Evolutionary conservation across 495 filamentous ascomycete species (phyloP).

Genomic region (Recurvomyces mirabilis): DNA sequence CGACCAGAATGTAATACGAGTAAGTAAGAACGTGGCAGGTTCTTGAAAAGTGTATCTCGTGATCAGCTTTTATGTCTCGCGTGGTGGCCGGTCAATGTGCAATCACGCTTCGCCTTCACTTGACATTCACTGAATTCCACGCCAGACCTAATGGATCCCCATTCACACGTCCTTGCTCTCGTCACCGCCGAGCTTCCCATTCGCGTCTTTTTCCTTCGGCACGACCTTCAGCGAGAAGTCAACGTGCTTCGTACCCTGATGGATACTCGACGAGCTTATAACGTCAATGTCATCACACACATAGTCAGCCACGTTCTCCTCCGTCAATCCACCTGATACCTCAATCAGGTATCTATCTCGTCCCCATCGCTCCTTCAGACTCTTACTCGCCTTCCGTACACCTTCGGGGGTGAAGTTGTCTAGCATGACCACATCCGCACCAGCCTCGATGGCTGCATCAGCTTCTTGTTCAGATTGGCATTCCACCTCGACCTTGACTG

Average conservation of each 20-base stretch:
- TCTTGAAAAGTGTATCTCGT: too few species aligned
- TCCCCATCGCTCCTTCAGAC: slow-evolving; percentile 66
- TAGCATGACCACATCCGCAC: slow-evolving; percentile 92
- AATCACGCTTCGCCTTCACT: too few species aligned
- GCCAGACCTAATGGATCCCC: too few species aligned
- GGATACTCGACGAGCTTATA: slow-evolving; percentile 88
- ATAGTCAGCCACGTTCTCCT: slow-evolving; percentile 69
- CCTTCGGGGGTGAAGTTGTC: slow-evolving; percentile 82
- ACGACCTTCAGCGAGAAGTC: slow-evolving; percentile 92
- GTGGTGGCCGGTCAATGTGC: too few species aligned
- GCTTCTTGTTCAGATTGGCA: slow-evolving; percentile 78
- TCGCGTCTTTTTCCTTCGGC: slow-evolving; percentile 22
- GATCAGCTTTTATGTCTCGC: too few species aligned
- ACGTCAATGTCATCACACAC: slow-evolving; percentile 86
- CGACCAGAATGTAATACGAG: too few species aligned
- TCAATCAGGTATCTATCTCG: slow-evolving; percentile 51
- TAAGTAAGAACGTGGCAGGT: too few species aligned
- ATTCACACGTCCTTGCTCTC: slow-evolving; percentile 9
- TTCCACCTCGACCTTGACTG: slow-evolving; percentile 92
- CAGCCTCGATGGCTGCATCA: slow-evolving; percentile 77
- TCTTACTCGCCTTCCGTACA: slow-evolving; percentile 55
- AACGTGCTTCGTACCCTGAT: slow-evolving; percentile 85
- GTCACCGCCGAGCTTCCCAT: slow-evolving; percentile 20
- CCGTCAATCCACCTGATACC: slow-evolving; percentile 81
- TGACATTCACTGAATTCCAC: too few species aligned